Percentiles rank a stretch among this genome's conserved stretches.
Evolutionary conservation across 1,139 yeast genomes (phyloP).

Genomic region (Blastobotrys serpentis): DNA sequence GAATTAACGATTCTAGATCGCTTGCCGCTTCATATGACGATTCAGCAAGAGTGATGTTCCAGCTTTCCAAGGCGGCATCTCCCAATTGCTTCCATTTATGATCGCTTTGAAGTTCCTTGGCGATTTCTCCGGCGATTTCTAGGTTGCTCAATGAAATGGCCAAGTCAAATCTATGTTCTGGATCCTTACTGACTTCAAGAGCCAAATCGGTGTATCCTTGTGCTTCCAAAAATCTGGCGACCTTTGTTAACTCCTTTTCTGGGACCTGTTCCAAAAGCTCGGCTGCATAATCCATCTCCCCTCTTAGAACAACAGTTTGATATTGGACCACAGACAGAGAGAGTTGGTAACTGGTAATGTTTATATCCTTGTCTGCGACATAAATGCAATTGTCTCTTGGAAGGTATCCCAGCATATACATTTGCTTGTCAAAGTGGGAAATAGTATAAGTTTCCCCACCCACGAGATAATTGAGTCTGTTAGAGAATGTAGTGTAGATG

Average conservation of each 20-base stretch:
- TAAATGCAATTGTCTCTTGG: constrained; percentile 88
- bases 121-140: constrained; percentile 69
- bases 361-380: constrained; percentile 85
- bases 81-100: constrained; percentile 92
- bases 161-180: constrained; percentile 82
- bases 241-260: constrained; percentile 68
- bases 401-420: constrained; percentile 84
- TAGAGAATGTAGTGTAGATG: constrained; percentile 79
- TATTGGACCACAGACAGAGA: constrained; percentile 87
- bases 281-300: constrained; percentile 78
- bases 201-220: constrained; percentile 88
- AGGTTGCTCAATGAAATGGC: constrained; percentile 70
- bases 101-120: constrained; percentile 51
- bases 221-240: constrained; percentile 90
- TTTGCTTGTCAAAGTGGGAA: constrained; percentile 88
- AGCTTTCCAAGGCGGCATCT: constrained; percentile 73
- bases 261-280: constrained; percentile 63
- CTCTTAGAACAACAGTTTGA: constrained; percentile 93
- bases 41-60: constrained; percentile 81
- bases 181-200: constrained; percentile 73
- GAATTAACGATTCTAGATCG: constrained; percentile 78
- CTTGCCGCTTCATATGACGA: constrained; percentile 76
- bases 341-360: constrained; percentile 76
- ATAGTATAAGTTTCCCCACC: constrained; percentile 92
- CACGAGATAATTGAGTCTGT: constrained; percentile 88